Evolutionary conservation across 371 early-diverging fungal species (phyloP), one percentile per base, ranked within the genome.

Genomic region (Mucor indicus): DNA sequence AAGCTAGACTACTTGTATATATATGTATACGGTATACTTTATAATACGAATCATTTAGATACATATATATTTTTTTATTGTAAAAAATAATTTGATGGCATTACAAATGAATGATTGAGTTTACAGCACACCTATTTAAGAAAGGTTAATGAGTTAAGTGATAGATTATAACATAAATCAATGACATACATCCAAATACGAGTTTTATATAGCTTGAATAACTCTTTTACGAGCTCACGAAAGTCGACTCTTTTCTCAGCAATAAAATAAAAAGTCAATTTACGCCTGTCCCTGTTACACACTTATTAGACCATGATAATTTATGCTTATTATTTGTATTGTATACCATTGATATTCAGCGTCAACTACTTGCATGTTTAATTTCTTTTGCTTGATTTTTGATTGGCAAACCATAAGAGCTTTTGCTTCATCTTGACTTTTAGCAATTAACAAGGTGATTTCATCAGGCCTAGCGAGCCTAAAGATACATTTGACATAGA

Each of bases 111-210:
- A n/a, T n/a, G n/a, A n/a, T n/a, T n/a, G n/a, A n/a, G n/a, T n/a
- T n/a, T n/a, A n/a, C n/a, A n/a, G n/a, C n/a, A n/a, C n/a, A n/a
- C n/a, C n/a, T n/a, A n/a, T n/a, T n/a, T n/a, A n/a, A n/a, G n/a
- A n/a, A n/a, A n/a, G n/a, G n/a, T n/a, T n/a, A n/a, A n/a, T n/a
- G n/a, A n/a, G n/a, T n/a, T n/a, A n/a, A n/a, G n/a, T n/a, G n/a
- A n/a, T n/a, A n/a, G n/a, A n/a, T n/a, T n/a, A n/a, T n/a, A n/a
- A n/a, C n/a, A n/a, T n/a, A n/a, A n/a, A n/a, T n/a, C n/a, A n/a
- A n/a, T n/a, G n/a, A n/a, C n/a, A 55, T 77, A 81, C 96, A 98
- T 95, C 99, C 99, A 99, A 56, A 99, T 98, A 40, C 99, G 87
- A 6, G 97, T 98, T 77, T 99, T 98, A 79, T 97, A 99, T 31